Evolutionary conservation across 257 asterid genomes (phyloP), one percentile per base, ranked within the genome.

Genomic region (Buddleja alternifolia): DNA sequence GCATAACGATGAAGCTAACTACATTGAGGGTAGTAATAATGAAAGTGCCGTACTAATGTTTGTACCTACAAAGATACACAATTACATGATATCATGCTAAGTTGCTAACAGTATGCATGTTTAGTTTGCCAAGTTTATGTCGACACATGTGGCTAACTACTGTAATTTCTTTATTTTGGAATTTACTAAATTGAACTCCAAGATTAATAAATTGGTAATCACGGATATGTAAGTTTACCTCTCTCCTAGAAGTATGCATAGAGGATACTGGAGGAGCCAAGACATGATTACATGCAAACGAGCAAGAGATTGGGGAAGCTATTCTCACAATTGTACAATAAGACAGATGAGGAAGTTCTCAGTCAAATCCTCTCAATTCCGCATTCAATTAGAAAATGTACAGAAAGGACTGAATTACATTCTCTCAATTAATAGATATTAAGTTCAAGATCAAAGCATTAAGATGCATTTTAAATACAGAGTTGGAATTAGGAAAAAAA

Each of bases 311-410:
- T 55, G 62, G 12, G 42, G 42, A 25, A 29, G 20, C 11, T 24
- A 23, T 54, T 24, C 60, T 54, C 40, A 54, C 40, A 23, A 54
- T 23, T 55, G 25, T 7, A 55, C 62, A 29, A n/a, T n/a, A n/a
- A n/a, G n/a, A n/a, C n/a, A n/a, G n/a, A n/a, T n/a, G n/a, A n/a
- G n/a, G n/a, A n/a, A n/a, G n/a, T n/a, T n/a, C n/a, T n/a, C n/a
- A n/a, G n/a, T n/a, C n/a, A n/a, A n/a, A n/a, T n/a, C n/a, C n/a
- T n/a, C n/a, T n/a, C n/a, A n/a, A n/a, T n/a, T n/a, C n/a, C n/a
- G n/a, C n/a, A n/a, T n/a, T n/a, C n/a, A n/a, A n/a, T n/a, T n/a
- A n/a, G n/a, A n/a, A n/a, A n/a, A n/a, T n/a, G 7, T 29, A 25
- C 21, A 55, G 23, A 42, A 6, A 24, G 40, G 60, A 8, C 3